Evolutionary conservation across 305 asterid genomes (phyloP).

Genomic region (Withania somnifera): DNA sequence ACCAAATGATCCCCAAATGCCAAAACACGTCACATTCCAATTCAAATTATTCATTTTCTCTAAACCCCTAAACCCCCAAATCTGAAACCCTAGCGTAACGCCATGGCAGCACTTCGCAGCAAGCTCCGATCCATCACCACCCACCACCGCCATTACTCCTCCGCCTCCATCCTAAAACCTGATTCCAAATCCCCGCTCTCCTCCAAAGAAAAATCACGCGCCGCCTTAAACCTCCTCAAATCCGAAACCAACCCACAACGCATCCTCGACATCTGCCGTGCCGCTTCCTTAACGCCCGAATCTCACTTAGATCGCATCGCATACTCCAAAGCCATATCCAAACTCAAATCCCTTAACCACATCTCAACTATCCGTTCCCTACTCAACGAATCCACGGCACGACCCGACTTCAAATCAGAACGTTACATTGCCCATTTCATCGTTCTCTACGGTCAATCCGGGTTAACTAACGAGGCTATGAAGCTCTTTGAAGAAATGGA

Average conservation of each 20-base stretch:
- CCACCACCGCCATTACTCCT: constrained; percentile 26
- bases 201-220: constrained; percentile 46
- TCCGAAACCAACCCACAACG: constrained; percentile 69
- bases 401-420: constrained; percentile 34
- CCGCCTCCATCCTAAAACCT: constrained; percentile 55
- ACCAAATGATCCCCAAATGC: too few species aligned
- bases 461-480: constrained; percentile 41
- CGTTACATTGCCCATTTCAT: constrained; percentile 42
- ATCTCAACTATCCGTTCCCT: constrained; percentile 38
- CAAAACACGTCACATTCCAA: neutral
- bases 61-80: neutral
- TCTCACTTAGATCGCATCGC: constrained; percentile 58
- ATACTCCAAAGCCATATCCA: constrained; percentile 43
- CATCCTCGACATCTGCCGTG: constrained; percentile 64
- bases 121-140: neutral
- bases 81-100: constrained; percentile 10
- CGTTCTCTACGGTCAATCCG: constrained; percentile 66
- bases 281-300: constrained; percentile 63
- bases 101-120: constrained; percentile 1
- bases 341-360: constrained; percentile 34
- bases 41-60: neutral
- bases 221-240: constrained; percentile 50
- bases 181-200: constrained; percentile 44
- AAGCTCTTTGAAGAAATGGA: constrained; percentile 58
- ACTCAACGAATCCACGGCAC: constrained; percentile 42